Evolutionary conservation across 2,329 filamentous ascomycete genomes (phyloP), one percentile per base, ranked within the genome.

Genomic region (Clonostachys chloroleuca): DNA sequence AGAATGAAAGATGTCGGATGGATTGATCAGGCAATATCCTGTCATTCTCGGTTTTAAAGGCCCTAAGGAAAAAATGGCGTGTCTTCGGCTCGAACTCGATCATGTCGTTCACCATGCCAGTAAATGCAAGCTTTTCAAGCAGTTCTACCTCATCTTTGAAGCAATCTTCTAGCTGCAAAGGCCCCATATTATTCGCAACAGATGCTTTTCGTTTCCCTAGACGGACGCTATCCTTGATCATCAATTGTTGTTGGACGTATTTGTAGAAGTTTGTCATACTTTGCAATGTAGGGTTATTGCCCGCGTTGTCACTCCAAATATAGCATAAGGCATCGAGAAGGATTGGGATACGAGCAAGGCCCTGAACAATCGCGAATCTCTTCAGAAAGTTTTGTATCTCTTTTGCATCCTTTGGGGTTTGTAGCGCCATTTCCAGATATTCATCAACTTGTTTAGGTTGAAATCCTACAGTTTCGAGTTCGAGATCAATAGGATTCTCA

Each of bases 281-380:
- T 30, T 30, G 24, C 24, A 30, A 30, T 30, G 9, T 30, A 30
- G 24, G 24, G 24, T 30, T 30, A 10, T 9, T 30, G 9, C 24
- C 24, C 4, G 65, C 70, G 16, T 64, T 43, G 24, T 56, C 49
- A 1, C 59, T 48, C 68, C 67, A 73, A 14, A 45, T 63, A 42
- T 56, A 67, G 48, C 69, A 74, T 20, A 74, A 47, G 2, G 70
- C 70, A 56, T 74, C 71, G 1, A 75, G 55, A 44, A 67, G 68
- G 48, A 74, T 67, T 0, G 69, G 72, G 40, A 74, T 72, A n/a
- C 61, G 66, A 3, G 68, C 58, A 30, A 74, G 59, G 6, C 52
- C 58, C 43, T 64, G 52, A 10, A 74, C 56, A 7, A 68, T 52
- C 46, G 20, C 44, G 49, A 64, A 61, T 0, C 47, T 7, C 41